phyloP scores from a whole-genome alignment of 2,329 filamentous ascomycete genomes.

The Teratosphaeria epicoccoides region DNA sequence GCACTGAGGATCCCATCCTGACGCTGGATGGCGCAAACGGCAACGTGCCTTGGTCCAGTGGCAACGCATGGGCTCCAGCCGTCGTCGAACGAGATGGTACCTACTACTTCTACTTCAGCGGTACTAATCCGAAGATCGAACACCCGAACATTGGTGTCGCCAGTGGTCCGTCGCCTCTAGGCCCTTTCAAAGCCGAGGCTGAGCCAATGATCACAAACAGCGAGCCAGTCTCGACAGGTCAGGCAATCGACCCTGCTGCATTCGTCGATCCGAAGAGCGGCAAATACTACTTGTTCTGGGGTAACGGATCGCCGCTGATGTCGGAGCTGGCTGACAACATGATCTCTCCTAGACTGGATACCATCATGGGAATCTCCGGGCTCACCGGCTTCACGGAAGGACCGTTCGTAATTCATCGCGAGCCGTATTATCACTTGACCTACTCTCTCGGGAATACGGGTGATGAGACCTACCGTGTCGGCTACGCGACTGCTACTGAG shows the following conservation, averaged over 20 bases:
- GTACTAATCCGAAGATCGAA: conserved; percentile 20
- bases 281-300: conserved; percentile 23
- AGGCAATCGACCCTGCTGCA: conserved; percentile 20
- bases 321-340: conserved; percentile 39
- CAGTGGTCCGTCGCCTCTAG: conserved; percentile 14
- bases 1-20: conserved; percentile 33
- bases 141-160: conserved; percentile 22
- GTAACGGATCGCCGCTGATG: conserved; percentile 32
- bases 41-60: conserved; percentile 30
- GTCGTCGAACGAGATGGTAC: conserved; percentile 16
- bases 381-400: conserved; percentile 37
- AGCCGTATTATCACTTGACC: conserved; percentile 38
- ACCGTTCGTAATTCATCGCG: conserved; percentile 35
- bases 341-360: conserved; percentile 33
- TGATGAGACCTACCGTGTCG: conserved; percentile 37
- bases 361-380: conserved; percentile 26
- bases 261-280: conserved; percentile 17
- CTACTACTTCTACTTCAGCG: conserved; percentile 25
- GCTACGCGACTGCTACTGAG: conserved; percentile 19
- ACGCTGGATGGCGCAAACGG: conserved; percentile 36
- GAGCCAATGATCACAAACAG: conserved; percentile 20
- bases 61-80: conserved; percentile 27
- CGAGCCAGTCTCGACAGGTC: conserved; percentile 14
- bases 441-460: conserved; percentile 41
- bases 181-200: conserved; percentile 18